Conservation (phyloP, 176 grass and related monocot genomes). For the Secale cereale region DNA sequence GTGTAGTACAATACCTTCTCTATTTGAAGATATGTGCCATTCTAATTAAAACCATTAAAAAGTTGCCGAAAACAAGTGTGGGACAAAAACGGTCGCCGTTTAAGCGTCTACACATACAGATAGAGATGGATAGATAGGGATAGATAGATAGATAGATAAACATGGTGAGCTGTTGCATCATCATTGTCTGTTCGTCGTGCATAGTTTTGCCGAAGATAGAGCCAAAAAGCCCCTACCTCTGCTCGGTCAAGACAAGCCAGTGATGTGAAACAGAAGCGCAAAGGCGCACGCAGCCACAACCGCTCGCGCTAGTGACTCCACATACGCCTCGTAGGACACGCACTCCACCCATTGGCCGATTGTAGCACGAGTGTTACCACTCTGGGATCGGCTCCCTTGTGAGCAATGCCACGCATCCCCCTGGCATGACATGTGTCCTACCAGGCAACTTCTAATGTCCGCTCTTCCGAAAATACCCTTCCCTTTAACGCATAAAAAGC, state of each 20-base stretch:
- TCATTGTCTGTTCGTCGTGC: no score
- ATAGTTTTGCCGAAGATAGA: no score
- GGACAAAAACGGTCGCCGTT: no score
- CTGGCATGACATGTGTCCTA: conserved; percentile 4
- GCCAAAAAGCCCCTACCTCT: no score
- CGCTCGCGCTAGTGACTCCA: background rate
- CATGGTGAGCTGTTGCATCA: background rate
- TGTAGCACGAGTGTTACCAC: background rate
- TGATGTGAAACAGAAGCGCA: background rate
- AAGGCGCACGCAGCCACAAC: no score
- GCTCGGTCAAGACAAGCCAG: background rate
- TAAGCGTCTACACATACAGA: no score
- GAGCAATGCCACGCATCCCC: conserved; percentile 30
- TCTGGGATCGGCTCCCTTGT: background rate
- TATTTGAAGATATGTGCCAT: no score
- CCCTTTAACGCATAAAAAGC: background rate
- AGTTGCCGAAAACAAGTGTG: no score
- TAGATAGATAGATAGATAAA: no score
- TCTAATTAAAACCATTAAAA: no score
- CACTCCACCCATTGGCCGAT: background rate
- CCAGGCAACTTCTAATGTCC: background rate
- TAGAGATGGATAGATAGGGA: no score
- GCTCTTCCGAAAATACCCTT: conserved; percentile 24
- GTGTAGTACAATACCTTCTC: no score
- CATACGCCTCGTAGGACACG: background rate